Evolutionary conservation across 2,329 filamentous ascomycete genomes (phyloP).

Genomic region (Alternaria angustiovoidea): DNA sequence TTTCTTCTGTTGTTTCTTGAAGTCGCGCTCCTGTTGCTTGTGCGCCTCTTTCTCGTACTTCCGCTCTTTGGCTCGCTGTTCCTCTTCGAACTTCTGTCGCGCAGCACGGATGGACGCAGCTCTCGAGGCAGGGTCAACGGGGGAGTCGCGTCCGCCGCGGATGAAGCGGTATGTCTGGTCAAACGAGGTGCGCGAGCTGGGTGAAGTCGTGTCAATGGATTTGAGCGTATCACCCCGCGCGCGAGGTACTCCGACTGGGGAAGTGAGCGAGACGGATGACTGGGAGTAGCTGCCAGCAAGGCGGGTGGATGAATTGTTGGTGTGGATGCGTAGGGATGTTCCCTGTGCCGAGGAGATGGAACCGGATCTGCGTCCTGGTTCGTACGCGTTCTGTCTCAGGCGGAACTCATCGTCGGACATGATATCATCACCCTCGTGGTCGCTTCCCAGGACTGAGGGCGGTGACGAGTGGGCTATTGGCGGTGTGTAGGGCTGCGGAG

Average conservation of each 20-base stretch:
- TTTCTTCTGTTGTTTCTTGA: constrained; percentile 55
- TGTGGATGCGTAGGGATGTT: constrained; percentile 49
- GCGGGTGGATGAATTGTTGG: constrained; percentile 54
- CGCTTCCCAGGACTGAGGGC: constrained; percentile 57
- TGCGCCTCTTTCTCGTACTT: constrained; percentile 62
- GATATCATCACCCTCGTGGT: constrained; percentile 55
- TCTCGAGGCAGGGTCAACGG: constrained; percentile 60
- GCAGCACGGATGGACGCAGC: constrained; percentile 65
- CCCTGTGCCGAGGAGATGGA: constrained; percentile 55
- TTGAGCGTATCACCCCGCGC: constrained; percentile 61
- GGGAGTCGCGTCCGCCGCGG: constrained; percentile 58
- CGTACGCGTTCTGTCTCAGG: constrained; percentile 48
- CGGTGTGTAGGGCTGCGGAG: constrained; percentile 63
- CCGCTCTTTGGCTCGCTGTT: constrained; percentile 64
- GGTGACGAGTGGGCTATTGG: constrained; percentile 60
- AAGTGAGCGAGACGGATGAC: constrained; percentile 60
- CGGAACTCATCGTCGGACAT: constrained; percentile 58
- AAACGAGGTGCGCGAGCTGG: constrained; percentile 63
- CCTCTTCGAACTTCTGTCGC: constrained; percentile 65
- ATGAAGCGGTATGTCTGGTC: constrained; percentile 64
- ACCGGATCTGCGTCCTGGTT: constrained; percentile 53
- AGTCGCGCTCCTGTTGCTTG: constrained; percentile 56
- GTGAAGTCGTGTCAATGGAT: constrained; percentile 59
- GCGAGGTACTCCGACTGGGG: constrained; percentile 50
- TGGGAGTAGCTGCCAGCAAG: constrained; percentile 60